Base-by-base conservation (phyloP, 305 asterid genomes). In the Coffea humblotiana region DNA sequence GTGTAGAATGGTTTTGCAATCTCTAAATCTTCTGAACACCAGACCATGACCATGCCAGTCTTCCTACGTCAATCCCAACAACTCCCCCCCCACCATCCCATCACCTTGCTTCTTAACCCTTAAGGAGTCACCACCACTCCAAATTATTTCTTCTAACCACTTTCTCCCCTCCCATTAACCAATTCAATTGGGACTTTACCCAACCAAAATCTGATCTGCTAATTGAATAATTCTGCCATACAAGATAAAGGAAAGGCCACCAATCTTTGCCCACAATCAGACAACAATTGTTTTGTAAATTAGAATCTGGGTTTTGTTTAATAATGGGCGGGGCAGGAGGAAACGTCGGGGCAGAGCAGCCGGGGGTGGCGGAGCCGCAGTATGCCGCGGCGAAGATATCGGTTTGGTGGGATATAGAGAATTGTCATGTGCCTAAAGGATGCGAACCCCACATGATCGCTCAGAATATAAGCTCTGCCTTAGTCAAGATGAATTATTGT, bases 381-480 rank as follows among this genome's bases (percentile, higher is more conserved):
- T 95, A 95, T 84, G 84, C 89, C 40, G 87, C 88, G 89, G 97
- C 97, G 76, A 93, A 91, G 91, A 82, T 88, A 35, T 95, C 99
- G 60, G 99, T 95, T 66, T 95, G 99, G 99, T 95, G 99, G 99
- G 99, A 95, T 87, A 92, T 95, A 65, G 99, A 95, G 89, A 95
- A 95, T 84, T 95, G 99, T 81, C 97, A 92, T 68, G 99, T 93
- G 74, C 94, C 97, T 4, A 91, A 90, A 78, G 79, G 84, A 12
- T 90, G 87, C 83, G 98, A 93, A 78, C 94, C 99, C 67, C 97
- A 92, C 83, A 77, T 88, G 80, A 93, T 95, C 78, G 99, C 99
- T 1, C 97, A 93, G 91, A 95, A 95, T 75, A 93, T 95, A 76
- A 93, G 98, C 80, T 92, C 98, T 0, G 99, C 98, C n/a, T 84